Percentiles rank a stretch among this genome's conserved stretches.
phyloP scores from a whole-genome alignment of 2,329 filamentous ascomycete genomes.

The Cercospora sp. region DNA sequence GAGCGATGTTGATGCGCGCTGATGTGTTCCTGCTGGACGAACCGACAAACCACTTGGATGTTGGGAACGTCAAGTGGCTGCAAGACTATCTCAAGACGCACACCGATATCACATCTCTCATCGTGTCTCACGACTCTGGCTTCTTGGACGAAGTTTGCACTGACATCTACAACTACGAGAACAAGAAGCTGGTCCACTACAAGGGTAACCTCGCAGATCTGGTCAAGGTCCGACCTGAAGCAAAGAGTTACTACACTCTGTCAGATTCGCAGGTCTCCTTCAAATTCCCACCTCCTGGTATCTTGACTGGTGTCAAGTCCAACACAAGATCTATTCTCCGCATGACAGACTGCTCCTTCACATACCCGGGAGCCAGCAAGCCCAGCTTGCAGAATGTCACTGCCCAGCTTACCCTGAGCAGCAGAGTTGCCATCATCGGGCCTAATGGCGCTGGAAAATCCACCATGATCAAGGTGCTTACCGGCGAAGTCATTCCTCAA shows the following conservation, averaged over 20 bases:
- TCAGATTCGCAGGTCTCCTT: slow-evolving; percentile 87
- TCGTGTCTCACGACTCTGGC: slow-evolving; percentile 96
- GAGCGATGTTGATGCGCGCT: slow-evolving; percentile 95
- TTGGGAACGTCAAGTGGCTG: slow-evolving; percentile 93
- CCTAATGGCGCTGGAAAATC: slow-evolving; percentile 98
- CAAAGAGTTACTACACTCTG: slow-evolving; percentile 96
- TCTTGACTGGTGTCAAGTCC: slow-evolving; percentile 92
- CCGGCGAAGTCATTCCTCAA: slow-evolving; percentile 84
- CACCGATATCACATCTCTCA: slow-evolving; percentile 93
- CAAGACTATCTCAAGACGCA: slow-evolving; percentile 95
- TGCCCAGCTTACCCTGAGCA: slow-evolving; percentile 85
- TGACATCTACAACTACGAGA: slow-evolving; percentile 98
- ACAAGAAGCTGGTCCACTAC: slow-evolving; percentile 90
- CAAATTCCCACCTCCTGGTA: slow-evolving; percentile 96
- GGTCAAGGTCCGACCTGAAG: slow-evolving; percentile 86
- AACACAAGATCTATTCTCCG: slow-evolving; percentile 90
- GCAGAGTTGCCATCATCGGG: slow-evolving; percentile 92
- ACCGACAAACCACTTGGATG: slow-evolving; percentile 97
- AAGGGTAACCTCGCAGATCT: slow-evolving; percentile 81
- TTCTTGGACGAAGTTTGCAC: slow-evolving; percentile 98
- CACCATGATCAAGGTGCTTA: slow-evolving; percentile 95
- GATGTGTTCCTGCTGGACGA: slow-evolving; percentile 96
- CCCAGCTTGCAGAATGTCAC: slow-evolving; percentile 85
- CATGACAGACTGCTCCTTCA: slow-evolving; percentile 88
- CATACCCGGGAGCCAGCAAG: slow-evolving; percentile 87